A percentile compares a stretch with the other conserved stretches of the same genome.
These are phyloP conservation scores for Leishmania mexicana DNA, from an alignment of 208 protist species.

Conservation along the genomic window DNA sequence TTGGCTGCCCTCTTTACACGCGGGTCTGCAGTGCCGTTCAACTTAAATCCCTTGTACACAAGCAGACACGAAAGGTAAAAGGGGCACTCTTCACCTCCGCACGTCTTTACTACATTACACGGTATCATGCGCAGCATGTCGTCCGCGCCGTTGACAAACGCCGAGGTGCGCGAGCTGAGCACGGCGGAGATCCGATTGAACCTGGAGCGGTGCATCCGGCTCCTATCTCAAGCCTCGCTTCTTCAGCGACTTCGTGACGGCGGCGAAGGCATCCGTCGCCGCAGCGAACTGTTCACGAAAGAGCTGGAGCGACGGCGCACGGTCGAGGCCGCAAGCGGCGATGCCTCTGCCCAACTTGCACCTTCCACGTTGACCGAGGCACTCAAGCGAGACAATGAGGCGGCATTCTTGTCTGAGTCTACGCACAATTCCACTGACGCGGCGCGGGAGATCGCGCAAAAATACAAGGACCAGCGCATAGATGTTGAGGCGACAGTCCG, in stretches of 20 bases:
- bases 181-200: slow-evolving; percentile 41
- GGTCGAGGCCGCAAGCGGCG: not conserved
- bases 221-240: slow-evolving; percentile 50
- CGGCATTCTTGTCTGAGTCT: slow-evolving; percentile 3
- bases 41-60: not conserved
- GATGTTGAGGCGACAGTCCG: slow-evolving; percentile 74
- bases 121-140: slow-evolving; percentile 6
- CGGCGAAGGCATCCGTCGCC: slow-evolving; percentile 51
- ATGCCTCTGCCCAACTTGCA: not conserved
- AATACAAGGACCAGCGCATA: slow-evolving; percentile 58
- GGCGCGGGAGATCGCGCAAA: slow-evolving; percentile 32
- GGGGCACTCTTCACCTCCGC: not conserved
- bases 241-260: slow-evolving; percentile 61
- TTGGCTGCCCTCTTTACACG: not conserved
- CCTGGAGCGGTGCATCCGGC: slow-evolving; percentile 69
- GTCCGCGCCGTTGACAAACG: slow-evolving; percentile 10
- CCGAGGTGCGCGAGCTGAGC: slow-evolving; percentile 37
- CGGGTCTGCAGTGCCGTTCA: not conserved
- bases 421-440: not conserved
- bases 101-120: not conserved
- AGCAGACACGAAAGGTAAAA: not conserved
- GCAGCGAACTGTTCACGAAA: slow-evolving; percentile 37
- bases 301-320: slow-evolving; percentile 44
- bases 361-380: not conserved
- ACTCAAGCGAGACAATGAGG: slow-evolving; percentile 18